These are phyloP conservation scores for Pseudogymnoascus verrucosus DNA, from an alignment of 2,329 filamentous ascomycete species.

Conservation along the genomic window DNA sequence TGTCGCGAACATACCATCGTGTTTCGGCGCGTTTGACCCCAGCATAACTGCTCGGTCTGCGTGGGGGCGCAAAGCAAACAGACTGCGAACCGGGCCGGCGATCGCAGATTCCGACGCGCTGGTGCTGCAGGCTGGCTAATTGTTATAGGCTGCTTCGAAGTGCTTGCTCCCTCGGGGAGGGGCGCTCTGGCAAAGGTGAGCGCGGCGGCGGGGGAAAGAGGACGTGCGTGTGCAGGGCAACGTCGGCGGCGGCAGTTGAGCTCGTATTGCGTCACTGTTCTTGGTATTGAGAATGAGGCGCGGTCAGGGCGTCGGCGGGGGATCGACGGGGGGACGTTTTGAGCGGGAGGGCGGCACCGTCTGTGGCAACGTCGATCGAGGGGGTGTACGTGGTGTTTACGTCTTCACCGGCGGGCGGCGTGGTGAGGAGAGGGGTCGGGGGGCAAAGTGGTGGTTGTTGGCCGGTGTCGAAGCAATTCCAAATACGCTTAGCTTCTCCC, in stretches of 20 bases:
- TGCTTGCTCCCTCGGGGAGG: not conserved
- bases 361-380: not conserved
- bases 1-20: slow-evolving; percentile 2
- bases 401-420: not conserved
- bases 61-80: not conserved
- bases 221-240: not conserved
- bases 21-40: slow-evolving; percentile 3
- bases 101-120: not conserved
- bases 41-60: slow-evolving; percentile 7
- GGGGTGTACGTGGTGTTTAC: not conserved
- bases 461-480: not conserved
- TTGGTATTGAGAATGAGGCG: not conserved
- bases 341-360: not conserved
- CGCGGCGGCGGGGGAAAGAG: not conserved
- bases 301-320: not conserved
- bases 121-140: not conserved
- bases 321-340: not conserved
- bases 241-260: not conserved
- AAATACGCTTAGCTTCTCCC: not conserved
- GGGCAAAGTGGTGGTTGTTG: not conserved
- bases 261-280: not conserved
- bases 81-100: not conserved
- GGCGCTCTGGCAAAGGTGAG: not conserved
- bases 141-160: not conserved
- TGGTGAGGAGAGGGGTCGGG: not conserved